A percentile compares a stretch with the other conserved stretches of the same genome.
These are phyloP conservation scores for Acmispon strigosus DNA, from an alignment of 306 rosid species.

Conservation along the genomic window DNA sequence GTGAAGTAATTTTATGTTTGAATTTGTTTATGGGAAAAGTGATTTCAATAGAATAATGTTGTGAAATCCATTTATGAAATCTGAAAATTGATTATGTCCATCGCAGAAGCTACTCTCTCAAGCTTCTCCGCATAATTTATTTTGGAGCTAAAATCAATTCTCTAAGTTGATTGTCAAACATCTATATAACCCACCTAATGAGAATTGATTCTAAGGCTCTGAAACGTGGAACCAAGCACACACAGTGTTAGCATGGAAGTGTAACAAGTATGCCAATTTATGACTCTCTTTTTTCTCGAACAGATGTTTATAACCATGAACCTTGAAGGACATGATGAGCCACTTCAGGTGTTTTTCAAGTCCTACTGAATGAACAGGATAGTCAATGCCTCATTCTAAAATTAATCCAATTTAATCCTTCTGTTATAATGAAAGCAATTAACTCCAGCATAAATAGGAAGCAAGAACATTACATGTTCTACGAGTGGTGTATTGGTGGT, in stretches of 20 bases:
- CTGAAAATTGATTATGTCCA: no score
- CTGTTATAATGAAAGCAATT: background rate
- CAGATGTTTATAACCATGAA: background rate
- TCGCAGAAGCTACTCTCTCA: no score
- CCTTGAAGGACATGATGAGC: background rate
- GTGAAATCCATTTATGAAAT: background rate
- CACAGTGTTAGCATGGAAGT: no score
- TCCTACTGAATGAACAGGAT: background rate
- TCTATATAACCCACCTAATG: no score
- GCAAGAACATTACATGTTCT: constrained; percentile 42
- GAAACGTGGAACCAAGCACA: no score
- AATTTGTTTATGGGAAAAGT: no score
- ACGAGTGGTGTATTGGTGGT: constrained; percentile 63
- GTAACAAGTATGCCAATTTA: background rate
- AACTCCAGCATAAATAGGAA: background rate
- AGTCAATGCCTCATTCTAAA: background rate
- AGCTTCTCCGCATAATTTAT: no score
- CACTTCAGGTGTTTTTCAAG: background rate
- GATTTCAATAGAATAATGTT: background rate
- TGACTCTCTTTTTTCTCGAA: background rate
- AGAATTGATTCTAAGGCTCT: no score
- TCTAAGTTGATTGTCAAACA: no score
- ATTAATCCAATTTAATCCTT: background rate
- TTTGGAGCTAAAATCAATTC: no score
- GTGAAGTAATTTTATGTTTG: no score